phyloP scores from a whole-genome alignment of 2,329 filamentous ascomycete genomes.

The Fusarium miscanthi region DNA sequence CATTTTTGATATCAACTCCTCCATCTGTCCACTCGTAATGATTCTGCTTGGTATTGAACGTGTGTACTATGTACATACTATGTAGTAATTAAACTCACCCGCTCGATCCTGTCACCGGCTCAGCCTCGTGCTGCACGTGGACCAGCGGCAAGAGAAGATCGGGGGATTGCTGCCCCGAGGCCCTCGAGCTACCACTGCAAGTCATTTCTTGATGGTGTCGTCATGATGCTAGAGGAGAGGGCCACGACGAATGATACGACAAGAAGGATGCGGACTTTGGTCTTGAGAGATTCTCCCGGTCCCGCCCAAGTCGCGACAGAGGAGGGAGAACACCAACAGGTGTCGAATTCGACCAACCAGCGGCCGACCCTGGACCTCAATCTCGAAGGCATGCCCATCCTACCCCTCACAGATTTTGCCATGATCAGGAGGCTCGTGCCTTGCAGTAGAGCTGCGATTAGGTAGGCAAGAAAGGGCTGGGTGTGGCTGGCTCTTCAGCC shows the following conservation, averaged over 20 bases:
- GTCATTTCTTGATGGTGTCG: conserved; percentile 34
- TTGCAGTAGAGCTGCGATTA: conserved; percentile 36
- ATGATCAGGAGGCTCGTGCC: conserved; percentile 32
- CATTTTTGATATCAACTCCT: not conserved
- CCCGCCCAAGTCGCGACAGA: conserved; percentile 10
- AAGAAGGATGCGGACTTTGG: conserved; percentile 2
- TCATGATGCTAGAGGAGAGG: conserved; percentile 19
- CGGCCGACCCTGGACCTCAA: conserved; percentile 20
- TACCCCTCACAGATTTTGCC: conserved; percentile 28
- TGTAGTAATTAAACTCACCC: conserved; percentile 33
- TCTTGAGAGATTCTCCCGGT: conserved; percentile 6
- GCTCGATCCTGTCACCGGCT: conserved; percentile 17
- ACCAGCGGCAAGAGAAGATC: conserved; percentile 2
- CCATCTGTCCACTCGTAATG: not conserved
- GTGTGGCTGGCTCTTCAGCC: conserved; percentile 17
- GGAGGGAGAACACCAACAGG: not conserved
- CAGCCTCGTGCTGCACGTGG: conserved; percentile 34
- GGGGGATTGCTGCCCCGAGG: conserved; percentile 9
- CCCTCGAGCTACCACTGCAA: conserved; percentile 36
- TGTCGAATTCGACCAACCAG: conserved; percentile 19
- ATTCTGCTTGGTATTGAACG: conserved; percentile 5
- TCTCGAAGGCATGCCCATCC: not conserved
- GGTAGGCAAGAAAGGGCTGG: not conserved
- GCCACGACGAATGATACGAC: conserved; percentile 5
- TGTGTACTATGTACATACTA: not conserved